A percentile compares a stretch with the other conserved stretches of the same genome.
Evolutionary conservation across 1,284 basidiomycete species (phyloP).

Genomic region (Ganoderma lingzhi): DNA sequence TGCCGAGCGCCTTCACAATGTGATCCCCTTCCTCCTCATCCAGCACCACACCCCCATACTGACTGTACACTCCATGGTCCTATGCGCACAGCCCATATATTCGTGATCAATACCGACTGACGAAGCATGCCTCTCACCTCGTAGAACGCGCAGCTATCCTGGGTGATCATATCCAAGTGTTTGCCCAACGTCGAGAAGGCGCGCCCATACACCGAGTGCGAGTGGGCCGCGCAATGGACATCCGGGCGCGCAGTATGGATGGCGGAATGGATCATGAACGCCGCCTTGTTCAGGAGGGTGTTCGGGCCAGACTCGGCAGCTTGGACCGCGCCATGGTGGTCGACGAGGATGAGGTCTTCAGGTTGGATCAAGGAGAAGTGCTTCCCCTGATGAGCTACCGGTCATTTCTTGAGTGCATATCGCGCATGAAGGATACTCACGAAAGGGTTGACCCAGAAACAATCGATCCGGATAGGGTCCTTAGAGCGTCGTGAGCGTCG

Average conservation of each 20-base stretch:
- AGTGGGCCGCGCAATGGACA: conserved; percentile 69
- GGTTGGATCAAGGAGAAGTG: conserved; percentile 57
- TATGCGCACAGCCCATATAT: conserved; percentile 18
- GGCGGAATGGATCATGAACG: conserved; percentile 61
- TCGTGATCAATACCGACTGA: background rate
- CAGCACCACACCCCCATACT: conserved; percentile 67
- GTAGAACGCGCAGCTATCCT: conserved; percentile 58
- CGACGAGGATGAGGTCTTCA: conserved; percentile 55
- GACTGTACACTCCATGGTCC: conserved; percentile 51
- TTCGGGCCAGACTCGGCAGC: conserved; percentile 49
- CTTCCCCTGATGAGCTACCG: conserved; percentile 41
- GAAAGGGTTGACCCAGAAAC: conserved; percentile 66
- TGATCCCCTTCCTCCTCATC: conserved; percentile 62
- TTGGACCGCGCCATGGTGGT: conserved; percentile 57
- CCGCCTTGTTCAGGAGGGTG: conserved; percentile 53
- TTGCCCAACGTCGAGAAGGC: conserved; percentile 67
- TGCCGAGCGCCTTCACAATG: conserved; percentile 62
- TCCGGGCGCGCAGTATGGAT: conserved; percentile 70
- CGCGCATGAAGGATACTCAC: conserved; percentile 33
- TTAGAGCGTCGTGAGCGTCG: conserved; percentile 25
- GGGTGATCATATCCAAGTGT: conserved; percentile 60
- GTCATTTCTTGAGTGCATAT: background rate
- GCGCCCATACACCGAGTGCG: conserved; percentile 69
- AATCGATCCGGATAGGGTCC: conserved; percentile 58
- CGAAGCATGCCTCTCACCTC: conserved; percentile 32